Conservation (phyloP, 2,329 filamentous ascomycete genomes). For the Phaeosphaeriaceae sp. region DNA sequence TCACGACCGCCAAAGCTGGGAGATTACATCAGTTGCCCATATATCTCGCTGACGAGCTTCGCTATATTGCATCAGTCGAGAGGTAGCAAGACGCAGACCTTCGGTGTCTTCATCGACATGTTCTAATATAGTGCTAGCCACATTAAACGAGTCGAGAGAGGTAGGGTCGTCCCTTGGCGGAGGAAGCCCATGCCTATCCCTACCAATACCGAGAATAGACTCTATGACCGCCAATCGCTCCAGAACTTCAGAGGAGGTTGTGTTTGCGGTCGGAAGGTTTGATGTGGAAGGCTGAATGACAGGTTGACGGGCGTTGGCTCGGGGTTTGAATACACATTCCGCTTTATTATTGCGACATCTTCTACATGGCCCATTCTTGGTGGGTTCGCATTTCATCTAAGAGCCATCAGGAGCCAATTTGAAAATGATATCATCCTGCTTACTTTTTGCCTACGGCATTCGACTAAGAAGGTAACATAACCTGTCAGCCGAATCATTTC, state of each 20-base stretch:
- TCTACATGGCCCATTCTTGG: constrained; percentile 15
- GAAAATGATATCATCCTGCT: not conserved
- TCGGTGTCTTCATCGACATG: not conserved
- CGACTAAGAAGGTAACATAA: constrained; percentile 15
- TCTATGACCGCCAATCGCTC: constrained; percentile 17
- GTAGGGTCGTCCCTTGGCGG: constrained; percentile 1
- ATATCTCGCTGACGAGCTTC: constrained; percentile 30
- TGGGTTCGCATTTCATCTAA: constrained; percentile 23
- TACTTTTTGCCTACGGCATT: constrained; percentile 22
- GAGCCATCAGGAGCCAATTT: not conserved
- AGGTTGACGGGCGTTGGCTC: constrained; percentile 47
- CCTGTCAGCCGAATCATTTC: not conserved
- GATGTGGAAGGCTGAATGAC: not conserved
- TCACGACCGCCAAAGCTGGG: constrained; percentile 48
- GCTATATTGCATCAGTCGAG: constrained; percentile 33
- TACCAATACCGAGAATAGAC: constrained; percentile 20
- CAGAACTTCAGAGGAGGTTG: constrained; percentile 8
- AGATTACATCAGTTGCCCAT: constrained; percentile 45
- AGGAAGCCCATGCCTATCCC: constrained; percentile 1
- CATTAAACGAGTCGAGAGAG: constrained; percentile 2
- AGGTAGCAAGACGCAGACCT: constrained; percentile 5
- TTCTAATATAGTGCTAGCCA: not conserved
- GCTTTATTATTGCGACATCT: constrained; percentile 23
- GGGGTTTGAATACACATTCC: constrained; percentile 52
- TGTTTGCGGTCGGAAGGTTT: not conserved